Evolutionary conservation across 495 filamentous ascomycete genomes (phyloP).

Genomic region (Evansstolkia leycettana): DNA sequence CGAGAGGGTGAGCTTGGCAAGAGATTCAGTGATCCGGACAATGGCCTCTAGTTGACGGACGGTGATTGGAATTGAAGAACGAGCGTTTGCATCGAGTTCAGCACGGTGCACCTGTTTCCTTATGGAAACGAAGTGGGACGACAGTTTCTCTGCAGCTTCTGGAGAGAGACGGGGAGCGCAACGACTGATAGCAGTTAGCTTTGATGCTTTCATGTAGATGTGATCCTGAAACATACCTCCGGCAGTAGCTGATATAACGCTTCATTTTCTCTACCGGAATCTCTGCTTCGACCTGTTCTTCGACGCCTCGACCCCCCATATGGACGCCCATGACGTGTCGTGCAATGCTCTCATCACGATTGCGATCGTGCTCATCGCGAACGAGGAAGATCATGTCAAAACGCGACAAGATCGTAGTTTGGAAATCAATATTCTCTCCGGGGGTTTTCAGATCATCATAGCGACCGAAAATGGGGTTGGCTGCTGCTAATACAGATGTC

Average conservation of each 20-base stretch:
- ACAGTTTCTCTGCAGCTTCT: slow-evolving; percentile 92
- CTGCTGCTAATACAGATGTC: slow-evolving; percentile 89
- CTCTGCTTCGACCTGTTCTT: slow-evolving; percentile 74
- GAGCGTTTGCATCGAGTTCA: slow-evolving; percentile 74
- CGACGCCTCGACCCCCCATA: slow-evolving; percentile 78
- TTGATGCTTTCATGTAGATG: neutral
- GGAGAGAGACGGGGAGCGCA: slow-evolving; percentile 88
- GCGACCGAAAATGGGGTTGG: slow-evolving; percentile 94
- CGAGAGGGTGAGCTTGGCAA: slow-evolving; percentile 81
- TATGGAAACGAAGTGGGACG: slow-evolving; percentile 93
- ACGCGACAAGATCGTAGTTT: slow-evolving; percentile 94
- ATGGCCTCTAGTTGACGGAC: slow-evolving; percentile 96
- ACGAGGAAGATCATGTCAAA: slow-evolving; percentile 99
- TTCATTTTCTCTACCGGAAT: slow-evolving; percentile 94
- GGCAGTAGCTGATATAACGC: slow-evolving; percentile 95
- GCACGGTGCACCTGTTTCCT: slow-evolving; percentile 85
- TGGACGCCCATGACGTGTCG: slow-evolving; percentile 97
- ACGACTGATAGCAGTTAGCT: slow-evolving; percentile 38
- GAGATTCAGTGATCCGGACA: slow-evolving; percentile 89
- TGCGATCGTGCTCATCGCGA: slow-evolving; percentile 83
- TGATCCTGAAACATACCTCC: slow-evolving; percentile 49
- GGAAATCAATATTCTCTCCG: slow-evolving; percentile 99
- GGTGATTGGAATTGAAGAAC: slow-evolving; percentile 92
- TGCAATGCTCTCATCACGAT: slow-evolving; percentile 84
- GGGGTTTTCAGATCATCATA: slow-evolving; percentile 98